A percentile compares a stretch with the other conserved stretches of the same genome.
Conservation (phyloP, 768 basidiomycete genomes). For the Lentinula guzmanii region DNA sequence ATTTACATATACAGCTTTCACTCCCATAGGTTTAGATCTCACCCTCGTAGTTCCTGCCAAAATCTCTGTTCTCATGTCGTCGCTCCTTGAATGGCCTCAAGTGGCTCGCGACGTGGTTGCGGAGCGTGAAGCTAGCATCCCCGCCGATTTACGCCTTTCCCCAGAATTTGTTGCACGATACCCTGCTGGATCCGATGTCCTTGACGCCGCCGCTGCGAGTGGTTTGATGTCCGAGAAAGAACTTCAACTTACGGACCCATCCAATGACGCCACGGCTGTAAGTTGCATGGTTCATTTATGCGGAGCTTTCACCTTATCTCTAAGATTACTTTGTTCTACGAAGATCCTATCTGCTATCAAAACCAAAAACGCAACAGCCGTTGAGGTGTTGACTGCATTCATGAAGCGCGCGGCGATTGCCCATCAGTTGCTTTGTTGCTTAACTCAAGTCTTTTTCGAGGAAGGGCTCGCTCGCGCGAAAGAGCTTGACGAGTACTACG, state of each 20-base stretch:
- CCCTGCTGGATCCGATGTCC: slow-evolving; percentile 21
- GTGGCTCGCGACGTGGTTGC: slow-evolving; percentile 11
- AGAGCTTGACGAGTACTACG: slow-evolving; percentile 34
- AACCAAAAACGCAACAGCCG: slow-evolving; percentile 24
- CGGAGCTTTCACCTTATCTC: background rate
- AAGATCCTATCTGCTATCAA: slow-evolving; percentile 19
- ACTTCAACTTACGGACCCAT: slow-evolving; percentile 24
- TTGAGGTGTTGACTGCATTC: slow-evolving; percentile 35
- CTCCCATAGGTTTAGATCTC: background rate
- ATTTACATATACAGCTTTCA: background rate
- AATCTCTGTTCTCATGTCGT: background rate
- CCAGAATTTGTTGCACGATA: slow-evolving; percentile 11
- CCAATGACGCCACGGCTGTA: slow-evolving; percentile 27
- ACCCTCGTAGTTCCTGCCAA: too few relatives aligned
- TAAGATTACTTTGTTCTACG: background rate
- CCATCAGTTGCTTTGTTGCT: slow-evolving; percentile 35
- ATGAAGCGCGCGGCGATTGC: slow-evolving; percentile 48
- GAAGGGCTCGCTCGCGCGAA: slow-evolving; percentile 30
- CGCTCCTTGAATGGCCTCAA: slow-evolving; percentile 2
- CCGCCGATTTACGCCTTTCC: slow-evolving; percentile 6
- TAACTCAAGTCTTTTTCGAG: slow-evolving; percentile 41
- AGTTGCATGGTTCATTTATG: background rate
- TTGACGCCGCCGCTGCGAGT: slow-evolving; percentile 21
- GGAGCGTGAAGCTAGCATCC: slow-evolving; percentile 11
- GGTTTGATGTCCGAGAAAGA: slow-evolving; percentile 26